Evolutionary conservation across 1,139 yeast genomes (phyloP).

Genomic region (Lodderomyces oxycetoniae): DNA sequence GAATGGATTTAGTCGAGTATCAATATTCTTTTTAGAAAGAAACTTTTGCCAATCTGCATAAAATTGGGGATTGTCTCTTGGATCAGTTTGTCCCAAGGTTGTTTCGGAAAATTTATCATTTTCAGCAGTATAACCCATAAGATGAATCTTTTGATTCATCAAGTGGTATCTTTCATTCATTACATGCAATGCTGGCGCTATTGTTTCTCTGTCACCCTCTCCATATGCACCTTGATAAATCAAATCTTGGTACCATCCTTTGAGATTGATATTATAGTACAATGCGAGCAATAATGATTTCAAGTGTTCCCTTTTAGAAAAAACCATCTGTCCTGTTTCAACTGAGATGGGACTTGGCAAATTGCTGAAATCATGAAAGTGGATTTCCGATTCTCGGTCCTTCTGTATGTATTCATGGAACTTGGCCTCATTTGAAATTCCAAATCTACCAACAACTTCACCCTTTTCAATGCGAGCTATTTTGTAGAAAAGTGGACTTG

Average conservation of each 20-base stretch:
- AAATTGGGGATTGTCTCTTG: slow-evolving; percentile 22
- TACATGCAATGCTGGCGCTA: slow-evolving; percentile 35
- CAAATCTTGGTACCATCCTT: slow-evolving; percentile 25
- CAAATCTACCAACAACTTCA: slow-evolving; percentile 26
- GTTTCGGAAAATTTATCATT: slow-evolving; percentile 23
- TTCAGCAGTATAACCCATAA: slow-evolving; percentile 23
- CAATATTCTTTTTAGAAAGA: slow-evolving; percentile 19
- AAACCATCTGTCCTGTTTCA: slow-evolving; percentile 36
- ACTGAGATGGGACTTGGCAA: slow-evolving; percentile 26
- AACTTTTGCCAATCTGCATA: slow-evolving; percentile 27
- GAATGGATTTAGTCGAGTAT: slow-evolving; percentile 29
- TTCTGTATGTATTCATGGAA: slow-evolving; percentile 20
- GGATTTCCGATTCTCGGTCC: slow-evolving; percentile 18
- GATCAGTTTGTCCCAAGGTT: slow-evolving; percentile 33
- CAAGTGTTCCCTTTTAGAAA: slow-evolving; percentile 30
- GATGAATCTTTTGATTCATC: slow-evolving; percentile 21
- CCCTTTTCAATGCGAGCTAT: slow-evolving; percentile 31
- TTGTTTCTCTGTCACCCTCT: slow-evolving; percentile 38
- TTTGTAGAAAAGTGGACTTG: slow-evolving; percentile 33
- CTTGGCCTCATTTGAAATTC: slow-evolving; percentile 25
- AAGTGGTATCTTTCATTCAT: slow-evolving; percentile 33
- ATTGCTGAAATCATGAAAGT: slow-evolving; percentile 32
- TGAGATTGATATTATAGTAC: slow-evolving; percentile 31
- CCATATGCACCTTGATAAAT: slow-evolving; percentile 38
- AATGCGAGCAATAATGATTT: slow-evolving; percentile 26